Evolutionary conservation across 1,139 yeast species (phyloP).

Genomic region (Protomyces pachydermus): DNA sequence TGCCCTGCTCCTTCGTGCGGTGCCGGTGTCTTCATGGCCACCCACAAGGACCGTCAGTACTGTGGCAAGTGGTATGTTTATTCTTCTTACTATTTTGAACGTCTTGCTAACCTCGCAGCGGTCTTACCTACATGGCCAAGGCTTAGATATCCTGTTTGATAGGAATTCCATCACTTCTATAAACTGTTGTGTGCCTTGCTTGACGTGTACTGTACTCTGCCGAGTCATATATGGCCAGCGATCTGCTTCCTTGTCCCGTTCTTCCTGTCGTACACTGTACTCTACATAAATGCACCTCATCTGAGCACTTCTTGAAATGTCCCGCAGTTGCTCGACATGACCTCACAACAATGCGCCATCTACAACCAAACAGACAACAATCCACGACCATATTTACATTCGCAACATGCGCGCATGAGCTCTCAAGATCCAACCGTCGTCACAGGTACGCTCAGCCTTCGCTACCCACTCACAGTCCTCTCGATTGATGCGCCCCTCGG

Average conservation of each 20-base stretch:
- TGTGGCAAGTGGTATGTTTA: slow-evolving; percentile 17
- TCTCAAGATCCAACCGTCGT: slow-evolving; percentile 1
- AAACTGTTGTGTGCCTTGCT: too few species aligned
- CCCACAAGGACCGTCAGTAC: slow-evolving; percentile 80
- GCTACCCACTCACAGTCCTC: slow-evolving; percentile 23
- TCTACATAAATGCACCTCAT: too few species aligned
- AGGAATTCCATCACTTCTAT: not conserved
- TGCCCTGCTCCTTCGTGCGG: slow-evolving; percentile 92
- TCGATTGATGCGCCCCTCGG: slow-evolving; percentile 40
- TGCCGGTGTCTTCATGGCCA: slow-evolving; percentile 88
- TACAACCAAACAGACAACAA: not conserved
- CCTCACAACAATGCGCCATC: not conserved
- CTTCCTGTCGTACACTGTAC: too few species aligned
- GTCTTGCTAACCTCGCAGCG: slow-evolving; percentile 4
- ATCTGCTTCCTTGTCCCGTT: too few species aligned
- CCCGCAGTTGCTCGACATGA: not conserved
- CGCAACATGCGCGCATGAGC: slow-evolving; percentile 5
- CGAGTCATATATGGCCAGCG: too few species aligned
- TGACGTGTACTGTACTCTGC: too few species aligned
- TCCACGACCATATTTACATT: too few species aligned
- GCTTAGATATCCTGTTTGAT: slow-evolving; percentile 1
- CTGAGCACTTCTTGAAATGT: too few species aligned
- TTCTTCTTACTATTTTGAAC: too few species aligned
- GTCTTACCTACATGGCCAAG: slow-evolving; percentile 23
- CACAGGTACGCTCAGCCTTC: slow-evolving; percentile 11